Evolutionary conservation across 2,329 filamentous ascomycete genomes (phyloP).

Genomic region (Sclerotiophoma versabilis): DNA sequence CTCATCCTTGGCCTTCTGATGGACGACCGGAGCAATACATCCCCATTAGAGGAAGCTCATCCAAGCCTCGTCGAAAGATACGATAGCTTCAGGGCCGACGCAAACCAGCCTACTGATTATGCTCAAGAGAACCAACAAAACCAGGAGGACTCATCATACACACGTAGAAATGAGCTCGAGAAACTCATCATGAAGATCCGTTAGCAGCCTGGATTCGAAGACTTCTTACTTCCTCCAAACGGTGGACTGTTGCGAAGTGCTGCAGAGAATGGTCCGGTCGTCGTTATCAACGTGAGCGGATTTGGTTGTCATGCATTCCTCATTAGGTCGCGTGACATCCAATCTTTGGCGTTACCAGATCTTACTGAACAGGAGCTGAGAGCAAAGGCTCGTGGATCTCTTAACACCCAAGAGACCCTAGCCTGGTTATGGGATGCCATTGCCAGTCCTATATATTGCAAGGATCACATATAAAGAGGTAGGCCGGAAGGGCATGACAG

Average conservation of each 20-base stretch:
- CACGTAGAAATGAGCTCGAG: neutral
- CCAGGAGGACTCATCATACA: no score
- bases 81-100: neutral
- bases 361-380: neutral
- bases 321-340: neutral
- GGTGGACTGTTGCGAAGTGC: neutral
- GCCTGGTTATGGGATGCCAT: conserved; percentile 4
- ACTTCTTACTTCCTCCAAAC: conserved; percentile 3
- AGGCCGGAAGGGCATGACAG: conserved; percentile 8
- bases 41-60: neutral
- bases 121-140: no score
- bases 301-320: conserved; percentile 12
- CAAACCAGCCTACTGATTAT: neutral
- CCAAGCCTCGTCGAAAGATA: neutral
- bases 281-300: conserved; percentile 4
- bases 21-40: neutral
- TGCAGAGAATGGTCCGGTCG: conserved; percentile 2
- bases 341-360: neutral
- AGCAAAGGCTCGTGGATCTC: neutral
- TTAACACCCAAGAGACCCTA: neutral
- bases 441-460: conserved; percentile 34
- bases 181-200: neutral
- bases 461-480: conserved; percentile 33
- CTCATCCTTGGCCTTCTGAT: neutral
- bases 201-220: neutral